Percentiles rank a stretch among this genome's conserved stretches.
phyloP scores from a whole-genome alignment of 495 filamentous ascomycete species.

The Penicillium canescens region DNA sequence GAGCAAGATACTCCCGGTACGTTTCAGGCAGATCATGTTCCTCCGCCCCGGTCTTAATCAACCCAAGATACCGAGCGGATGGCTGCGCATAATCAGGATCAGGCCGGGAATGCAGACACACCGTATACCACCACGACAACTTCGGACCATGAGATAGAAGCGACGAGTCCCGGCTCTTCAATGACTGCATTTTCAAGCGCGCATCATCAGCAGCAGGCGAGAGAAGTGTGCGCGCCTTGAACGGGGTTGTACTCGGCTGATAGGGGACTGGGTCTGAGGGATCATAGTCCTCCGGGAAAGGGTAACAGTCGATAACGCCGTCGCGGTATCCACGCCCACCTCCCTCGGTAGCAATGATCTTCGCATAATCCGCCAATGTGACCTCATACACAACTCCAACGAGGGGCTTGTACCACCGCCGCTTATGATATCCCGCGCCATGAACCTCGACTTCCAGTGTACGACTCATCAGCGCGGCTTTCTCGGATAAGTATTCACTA shows the following conservation, averaged over 20 bases:
- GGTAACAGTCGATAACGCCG: slow-evolving; percentile 72
- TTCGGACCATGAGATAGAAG: neutral
- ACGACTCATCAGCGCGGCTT: slow-evolving; percentile 27
- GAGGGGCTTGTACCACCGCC: slow-evolving; percentile 72
- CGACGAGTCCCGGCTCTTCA: neutral
- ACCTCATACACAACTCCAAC: slow-evolving; percentile 96
- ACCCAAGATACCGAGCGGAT: slow-evolving; percentile 75
- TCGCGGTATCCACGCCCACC: slow-evolving; percentile 81
- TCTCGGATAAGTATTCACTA: slow-evolving; percentile 28
- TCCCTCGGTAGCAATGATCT: slow-evolving; percentile 88
- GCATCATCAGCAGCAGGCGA: slow-evolving; percentile 39
- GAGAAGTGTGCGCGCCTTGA: slow-evolving; percentile 63
- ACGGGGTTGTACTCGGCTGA: slow-evolving; percentile 33
- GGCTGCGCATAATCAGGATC: slow-evolving; percentile 74
- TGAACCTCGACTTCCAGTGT: slow-evolving; percentile 6
- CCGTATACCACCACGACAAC: slow-evolving; percentile 8
- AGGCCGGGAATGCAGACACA: slow-evolving; percentile 46
- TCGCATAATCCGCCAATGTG: slow-evolving; percentile 74
- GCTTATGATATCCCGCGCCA: slow-evolving; percentile 40
- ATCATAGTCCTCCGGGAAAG: slow-evolving; percentile 53
- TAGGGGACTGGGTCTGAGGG: slow-evolving; percentile 39
- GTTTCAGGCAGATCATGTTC: slow-evolving; percentile 76
- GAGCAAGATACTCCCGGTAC: slow-evolving; percentile 68
- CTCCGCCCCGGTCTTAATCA: slow-evolving; percentile 72
- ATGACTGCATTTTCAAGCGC: slow-evolving; percentile 1